A percentile compares a stretch with the other conserved stretches of the same genome.
phyloP scores from a whole-genome alignment of 441 rosid genomes.

The Populus hybrid region DNA sequence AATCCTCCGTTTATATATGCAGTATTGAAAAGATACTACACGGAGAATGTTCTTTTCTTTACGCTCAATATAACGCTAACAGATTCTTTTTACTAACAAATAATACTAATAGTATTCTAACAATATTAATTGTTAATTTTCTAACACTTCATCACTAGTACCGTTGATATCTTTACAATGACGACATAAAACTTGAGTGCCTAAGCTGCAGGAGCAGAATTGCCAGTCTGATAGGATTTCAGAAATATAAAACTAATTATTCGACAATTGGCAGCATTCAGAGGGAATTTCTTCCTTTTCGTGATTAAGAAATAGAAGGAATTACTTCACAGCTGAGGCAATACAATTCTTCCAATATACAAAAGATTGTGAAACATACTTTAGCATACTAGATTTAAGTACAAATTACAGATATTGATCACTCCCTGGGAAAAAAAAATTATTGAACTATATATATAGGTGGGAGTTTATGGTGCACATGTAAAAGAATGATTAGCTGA shows the following conservation, averaged over 20 bases:
- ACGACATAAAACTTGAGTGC: too few relatives aligned
- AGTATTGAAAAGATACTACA: too few relatives aligned
- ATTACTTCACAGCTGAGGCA: neutral
- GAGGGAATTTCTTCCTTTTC: neutral
- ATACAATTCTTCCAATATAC: neutral
- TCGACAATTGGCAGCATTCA: neutral
- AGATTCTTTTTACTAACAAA: too few relatives aligned
- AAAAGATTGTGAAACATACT: neutral
- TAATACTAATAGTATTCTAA: too few relatives aligned
- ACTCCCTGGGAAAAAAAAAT: neutral
- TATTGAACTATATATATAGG: neutral
- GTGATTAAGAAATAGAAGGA: neutral
- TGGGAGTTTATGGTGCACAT: neutral
- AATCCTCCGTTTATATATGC: too few relatives aligned
- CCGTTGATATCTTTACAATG: too few relatives aligned
- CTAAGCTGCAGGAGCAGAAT: neutral
- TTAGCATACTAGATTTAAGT: neutral
- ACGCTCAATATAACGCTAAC: too few relatives aligned
- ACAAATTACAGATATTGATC: neutral
- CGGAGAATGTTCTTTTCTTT: too few relatives aligned
- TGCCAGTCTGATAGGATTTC: neutral
- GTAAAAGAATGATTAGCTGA: conserved; percentile 27
- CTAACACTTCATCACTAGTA: too few relatives aligned
- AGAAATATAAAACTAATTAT: too few relatives aligned
- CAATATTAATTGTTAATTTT: too few relatives aligned